Conservation (phyloP, 179 eudicot genomes). For the Actinidia polygama region DNA sequence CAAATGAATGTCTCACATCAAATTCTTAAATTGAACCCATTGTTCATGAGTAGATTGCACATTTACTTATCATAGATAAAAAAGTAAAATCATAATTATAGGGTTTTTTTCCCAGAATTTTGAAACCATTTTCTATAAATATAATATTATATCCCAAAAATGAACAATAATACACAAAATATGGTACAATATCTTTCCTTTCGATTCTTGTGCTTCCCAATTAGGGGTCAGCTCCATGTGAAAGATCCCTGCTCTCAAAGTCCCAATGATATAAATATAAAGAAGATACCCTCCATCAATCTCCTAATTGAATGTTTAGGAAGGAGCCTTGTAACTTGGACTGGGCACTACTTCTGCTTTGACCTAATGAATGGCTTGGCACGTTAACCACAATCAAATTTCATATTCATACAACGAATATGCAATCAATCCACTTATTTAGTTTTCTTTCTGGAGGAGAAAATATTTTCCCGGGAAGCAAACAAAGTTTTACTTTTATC, state of each 20-base stretch:
- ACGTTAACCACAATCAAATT: not conserved
- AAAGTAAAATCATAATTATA: no score
- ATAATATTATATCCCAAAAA: not conserved
- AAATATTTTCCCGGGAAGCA: not conserved
- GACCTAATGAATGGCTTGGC: not conserved
- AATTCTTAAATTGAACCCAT: no score
- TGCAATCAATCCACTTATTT: not conserved
- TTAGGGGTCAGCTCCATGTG: slow-evolving; percentile 3
- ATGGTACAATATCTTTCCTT: not conserved
- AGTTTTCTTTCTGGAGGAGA: not conserved
- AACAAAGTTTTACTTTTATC: not conserved
- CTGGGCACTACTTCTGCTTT: not conserved
- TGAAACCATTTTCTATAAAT: no score
- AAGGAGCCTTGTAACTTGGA: slow-evolving; percentile 15
- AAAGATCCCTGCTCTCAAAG: not conserved
- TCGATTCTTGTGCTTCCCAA: not conserved
- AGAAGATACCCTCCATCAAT: not conserved
- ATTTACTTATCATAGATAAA: no score
- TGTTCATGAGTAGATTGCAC: no score
- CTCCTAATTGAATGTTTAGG: not conserved
- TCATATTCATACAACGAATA: not conserved
- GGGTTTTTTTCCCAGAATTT: no score
- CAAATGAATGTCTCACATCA: no score
- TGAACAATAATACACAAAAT: not conserved
- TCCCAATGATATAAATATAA: not conserved